Evolutionary conservation across 2,329 filamentous ascomycete species (phyloP), one percentile per base, ranked within the genome.

Genomic region (Calonectria pauciramosa): DNA sequence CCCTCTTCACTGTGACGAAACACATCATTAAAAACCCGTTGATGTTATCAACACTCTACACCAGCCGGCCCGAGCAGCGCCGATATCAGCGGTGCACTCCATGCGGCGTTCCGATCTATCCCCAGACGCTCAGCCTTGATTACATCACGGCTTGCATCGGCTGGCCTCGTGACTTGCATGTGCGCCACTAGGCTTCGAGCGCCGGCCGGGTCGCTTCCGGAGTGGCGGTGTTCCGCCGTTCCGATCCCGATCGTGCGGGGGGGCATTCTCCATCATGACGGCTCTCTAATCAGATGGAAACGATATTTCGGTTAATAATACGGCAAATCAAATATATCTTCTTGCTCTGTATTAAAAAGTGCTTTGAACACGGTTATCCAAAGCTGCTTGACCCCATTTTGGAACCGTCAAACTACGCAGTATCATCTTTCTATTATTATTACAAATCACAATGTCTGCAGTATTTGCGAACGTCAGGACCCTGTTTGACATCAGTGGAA

Each of bases 401-500:
- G 34, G 34, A 26, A 28, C 5, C 34, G 26, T 30, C 13, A 20
- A 20, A 10, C 23, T 20, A 16, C 16, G 23, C 13, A 23, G 5
- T 23, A 26, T 54, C 20, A 26, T 16, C 13, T 26, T 26, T n/a
- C 2, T n/a, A n/a, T n/a, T n/a, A n/a, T n/a, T n/a, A n/a, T 23
- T 9, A 5, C 44, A 10, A 7, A 32, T 13, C n/a, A 30, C 23
- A n/a, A 65, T 65, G 60, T 30, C 60, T 23, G 44, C n/a, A 30
- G 9, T 9, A 65, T 65, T 65, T 20, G 20, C 60, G 5, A 47
- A 47, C 18, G 18, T 65, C 3, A 28, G 16, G 11, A 11, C 23
- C 10, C 23, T 59, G 49, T 85, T 85, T 71, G 82, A 84, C 71
- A 79, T 85, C 30, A 76, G 66, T 28, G 80, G 78, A 36, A 77